A percentile compares a stretch with the other conserved stretches of the same genome.
Evolutionary conservation across 2,329 filamentous ascomycete genomes (phyloP).

Genomic region (Aspergillus persii): DNA sequence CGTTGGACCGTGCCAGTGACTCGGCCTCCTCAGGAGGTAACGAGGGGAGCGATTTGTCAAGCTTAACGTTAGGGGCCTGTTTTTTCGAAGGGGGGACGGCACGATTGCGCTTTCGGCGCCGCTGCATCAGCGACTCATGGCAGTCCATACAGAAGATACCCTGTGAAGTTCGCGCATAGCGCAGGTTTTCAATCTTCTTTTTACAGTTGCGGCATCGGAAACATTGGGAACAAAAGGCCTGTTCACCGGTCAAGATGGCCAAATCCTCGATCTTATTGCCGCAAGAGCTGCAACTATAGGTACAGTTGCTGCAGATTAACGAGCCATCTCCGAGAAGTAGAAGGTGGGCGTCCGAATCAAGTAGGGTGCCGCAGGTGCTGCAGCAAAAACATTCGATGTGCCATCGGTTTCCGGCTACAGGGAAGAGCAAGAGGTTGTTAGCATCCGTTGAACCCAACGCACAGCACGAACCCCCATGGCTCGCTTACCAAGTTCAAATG

Average conservation of each 20-base stretch:
- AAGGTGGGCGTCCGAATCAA: constrained; percentile 97
- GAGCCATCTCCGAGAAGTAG: constrained; percentile 96
- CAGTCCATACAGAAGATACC: constrained; percentile 99
- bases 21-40: constrained; percentile 71
- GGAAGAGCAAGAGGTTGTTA: constrained; percentile 29
- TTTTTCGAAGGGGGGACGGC: constrained; percentile 45
- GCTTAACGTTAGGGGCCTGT: constrained; percentile 53
- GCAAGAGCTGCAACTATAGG: constrained; percentile 96
- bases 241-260: constrained; percentile 94
- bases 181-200: constrained; percentile 95
- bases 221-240: constrained; percentile 95
- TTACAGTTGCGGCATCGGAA: constrained; percentile 98
- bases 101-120: constrained; percentile 82
- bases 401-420: constrained; percentile 87
- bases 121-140: constrained; percentile 93
- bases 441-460: constrained; percentile 12
- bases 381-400: constrained; percentile 99
- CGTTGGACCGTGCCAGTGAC: constrained; percentile 57
- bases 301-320: constrained; percentile 98
- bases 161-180: constrained; percentile 95
- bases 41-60: constrained; percentile 90
- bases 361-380: constrained; percentile 89
- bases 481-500: constrained; percentile 84
- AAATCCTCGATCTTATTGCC: constrained; percentile 97
- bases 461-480: background rate